phyloP scores from a whole-genome alignment of 2,329 filamentous ascomycete genomes.

The Berkeleyomyces basicola region DNA sequence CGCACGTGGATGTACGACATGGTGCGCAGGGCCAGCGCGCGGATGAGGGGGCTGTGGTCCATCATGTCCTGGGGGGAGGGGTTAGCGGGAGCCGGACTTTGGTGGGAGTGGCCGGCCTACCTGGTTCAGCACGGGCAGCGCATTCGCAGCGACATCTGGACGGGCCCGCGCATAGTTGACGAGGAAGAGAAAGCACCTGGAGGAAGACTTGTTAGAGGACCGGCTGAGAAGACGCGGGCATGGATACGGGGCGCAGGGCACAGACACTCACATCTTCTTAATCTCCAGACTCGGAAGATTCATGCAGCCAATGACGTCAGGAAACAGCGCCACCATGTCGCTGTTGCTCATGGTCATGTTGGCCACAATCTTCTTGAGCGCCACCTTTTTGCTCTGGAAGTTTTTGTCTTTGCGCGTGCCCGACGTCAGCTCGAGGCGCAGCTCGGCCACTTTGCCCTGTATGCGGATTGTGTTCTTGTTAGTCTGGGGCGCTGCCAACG shows the following conservation, averaged over 20 bases:
- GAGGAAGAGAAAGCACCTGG: constrained; percentile 89
- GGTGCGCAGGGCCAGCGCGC: constrained; percentile 79
- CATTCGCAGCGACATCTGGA: constrained; percentile 84
- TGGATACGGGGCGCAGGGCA: background rate
- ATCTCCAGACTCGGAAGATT: constrained; percentile 86
- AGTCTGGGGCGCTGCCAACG: constrained; percentile 15
- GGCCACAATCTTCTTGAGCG: constrained; percentile 96
- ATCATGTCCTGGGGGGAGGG: constrained; percentile 60
- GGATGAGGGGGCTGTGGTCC: constrained; percentile 78
- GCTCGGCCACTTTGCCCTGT: constrained; percentile 97
- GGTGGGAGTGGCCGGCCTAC: background rate
- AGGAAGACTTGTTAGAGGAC: background rate
- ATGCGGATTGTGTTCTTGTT: constrained; percentile 23
- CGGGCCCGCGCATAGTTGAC: constrained; percentile 95
- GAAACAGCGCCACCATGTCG: constrained; percentile 95
- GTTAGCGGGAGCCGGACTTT: background rate
- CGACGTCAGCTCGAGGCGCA: constrained; percentile 73
- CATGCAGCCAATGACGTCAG: constrained; percentile 93
- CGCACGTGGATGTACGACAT: constrained; percentile 96
- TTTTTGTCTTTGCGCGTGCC: constrained; percentile 98
- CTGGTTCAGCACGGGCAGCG: constrained; percentile 69
- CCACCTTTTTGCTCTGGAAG: constrained; percentile 86
- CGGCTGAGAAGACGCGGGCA: too few relatives aligned
- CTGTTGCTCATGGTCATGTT: constrained; percentile 99
- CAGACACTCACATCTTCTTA: constrained; percentile 77